Base-by-base conservation (phyloP, 2,329 filamentous ascomycete genomes). In the Colletotrichum sp. region DNA sequence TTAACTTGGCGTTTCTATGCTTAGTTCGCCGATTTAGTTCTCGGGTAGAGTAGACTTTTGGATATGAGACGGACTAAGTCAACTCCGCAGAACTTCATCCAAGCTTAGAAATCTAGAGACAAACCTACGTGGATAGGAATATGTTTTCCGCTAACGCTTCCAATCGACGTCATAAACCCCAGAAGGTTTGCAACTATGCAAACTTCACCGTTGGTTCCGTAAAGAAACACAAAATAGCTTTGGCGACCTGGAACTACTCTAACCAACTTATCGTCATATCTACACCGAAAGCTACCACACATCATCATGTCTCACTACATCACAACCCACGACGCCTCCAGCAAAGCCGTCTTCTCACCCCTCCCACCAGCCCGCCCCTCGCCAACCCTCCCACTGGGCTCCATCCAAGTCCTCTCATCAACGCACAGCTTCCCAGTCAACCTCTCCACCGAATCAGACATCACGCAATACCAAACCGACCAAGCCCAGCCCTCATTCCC, bases 251-350 rank as follows among this genome's bases (percentile, higher is more conserved):
- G 5, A 26, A 28, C 16, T n/a, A 2, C 16, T 44, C 36, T 18
- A 3, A 3, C 9, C 18, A 44, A n/a, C 18, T 49, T 1, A n/a
- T n/a, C 18, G 39, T 0, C 39, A 44, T 3, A 44, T 44, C 18
- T n/a, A 1, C 39, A n/a, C 3, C 5, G 1, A 0, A 12, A n/a
- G 5, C 18, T 1, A 12, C n/a, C 10, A 21, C 1, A 49, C 0
- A n/a, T 49, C 44, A 49, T 26, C 26, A 26, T 21, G 44, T 49
- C 44, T 49, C 44, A 49, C 44, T 49, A 49, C n/a, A 49, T 49
- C 44, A 49, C 44, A 49, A 49, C 44, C 9, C 44, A 49, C 44
- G 44, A 49, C 6, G 44, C n/a, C 44, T 49, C 44, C 44, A 21
- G n/a, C 44, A 49, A n/a, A 21, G 44, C 44, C 44, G n/a, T 49